Conservation (phyloP, 305 asterid species). For the Ajuga reptans region DNA sequence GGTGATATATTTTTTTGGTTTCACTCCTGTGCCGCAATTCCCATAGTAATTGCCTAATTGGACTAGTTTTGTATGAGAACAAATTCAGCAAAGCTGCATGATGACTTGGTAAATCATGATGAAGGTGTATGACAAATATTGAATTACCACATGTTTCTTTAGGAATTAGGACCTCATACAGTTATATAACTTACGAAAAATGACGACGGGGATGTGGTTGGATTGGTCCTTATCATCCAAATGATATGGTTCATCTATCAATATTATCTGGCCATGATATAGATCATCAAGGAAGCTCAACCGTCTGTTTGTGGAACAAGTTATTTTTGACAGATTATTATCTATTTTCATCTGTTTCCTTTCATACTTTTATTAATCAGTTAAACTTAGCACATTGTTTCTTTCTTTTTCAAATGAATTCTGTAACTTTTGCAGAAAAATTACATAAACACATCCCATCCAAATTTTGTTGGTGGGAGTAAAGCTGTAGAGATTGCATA, state of each 20-base stretch:
- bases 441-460: conserved; percentile 85
- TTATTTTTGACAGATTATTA: background rate
- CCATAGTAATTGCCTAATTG: background rate
- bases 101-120: background rate
- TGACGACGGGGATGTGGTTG: background rate
- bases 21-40: background rate
- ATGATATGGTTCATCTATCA: background rate
- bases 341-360: background rate
- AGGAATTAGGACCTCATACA: background rate
- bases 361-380: background rate
- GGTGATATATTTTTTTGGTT: background rate
- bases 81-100: background rate
- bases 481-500: conserved; percentile 72
- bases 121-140: background rate
- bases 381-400: background rate
- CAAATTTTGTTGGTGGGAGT: conserved; percentile 83
- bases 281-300: background rate
- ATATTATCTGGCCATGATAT: background rate
- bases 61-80: background rate
- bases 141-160: background rate
- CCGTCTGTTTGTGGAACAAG: background rate
- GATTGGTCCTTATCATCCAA: too few relatives aligned
- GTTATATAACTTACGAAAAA: background rate
- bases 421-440: conserved; percentile 51
- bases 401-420: background rate